A percentile compares a stretch with the other conserved stretches of the same genome.
Conservation (phyloP, 2,329 filamentous ascomycete species). For the Colletotrichum echinochloae region DNA sequence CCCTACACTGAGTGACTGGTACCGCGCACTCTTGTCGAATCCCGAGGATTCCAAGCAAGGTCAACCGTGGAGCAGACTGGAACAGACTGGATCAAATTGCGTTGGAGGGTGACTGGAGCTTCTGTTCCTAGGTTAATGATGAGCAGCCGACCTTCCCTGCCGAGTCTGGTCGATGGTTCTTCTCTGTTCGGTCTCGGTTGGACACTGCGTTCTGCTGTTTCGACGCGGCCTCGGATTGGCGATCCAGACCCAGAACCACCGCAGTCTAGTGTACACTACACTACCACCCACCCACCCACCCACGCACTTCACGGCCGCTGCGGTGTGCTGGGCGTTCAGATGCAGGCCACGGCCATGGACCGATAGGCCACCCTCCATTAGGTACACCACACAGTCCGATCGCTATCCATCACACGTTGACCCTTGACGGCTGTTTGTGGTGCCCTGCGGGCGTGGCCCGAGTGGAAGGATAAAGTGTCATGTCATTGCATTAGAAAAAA, state of each 20-base stretch:
- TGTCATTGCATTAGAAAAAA: constrained; percentile 3
- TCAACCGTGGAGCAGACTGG: constrained; percentile 9
- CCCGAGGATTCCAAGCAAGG: constrained; percentile 19
- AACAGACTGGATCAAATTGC: constrained; percentile 10
- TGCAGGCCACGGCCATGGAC: constrained; percentile 21
- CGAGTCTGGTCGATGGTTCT: not conserved
- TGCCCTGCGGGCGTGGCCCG: not conserved
- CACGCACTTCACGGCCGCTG: constrained; percentile 20
- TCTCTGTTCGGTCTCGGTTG: not conserved
- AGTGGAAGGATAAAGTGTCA: constrained; percentile 20
- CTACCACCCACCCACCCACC: too few relatives aligned
- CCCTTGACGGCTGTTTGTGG: constrained; percentile 6
- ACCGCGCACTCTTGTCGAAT: constrained; percentile 28
- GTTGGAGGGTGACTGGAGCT: constrained; percentile 2
- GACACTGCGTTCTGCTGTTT: not conserved
- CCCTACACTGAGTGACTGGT: constrained; percentile 10
- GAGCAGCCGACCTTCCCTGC: constrained; percentile 1
- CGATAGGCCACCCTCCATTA: constrained; percentile 38
- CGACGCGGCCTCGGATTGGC: not conserved
- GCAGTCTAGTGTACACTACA: too few relatives aligned
- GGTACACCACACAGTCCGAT: constrained; percentile 22
- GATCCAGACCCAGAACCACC: constrained; percentile 28
- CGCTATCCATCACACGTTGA: constrained; percentile 14
- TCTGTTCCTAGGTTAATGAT: not conserved
- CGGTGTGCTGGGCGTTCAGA: constrained; percentile 19